Conservation (phyloP, 371 early-diverging fungal genomes). For the Sporodiniella umbellata region DNA sequence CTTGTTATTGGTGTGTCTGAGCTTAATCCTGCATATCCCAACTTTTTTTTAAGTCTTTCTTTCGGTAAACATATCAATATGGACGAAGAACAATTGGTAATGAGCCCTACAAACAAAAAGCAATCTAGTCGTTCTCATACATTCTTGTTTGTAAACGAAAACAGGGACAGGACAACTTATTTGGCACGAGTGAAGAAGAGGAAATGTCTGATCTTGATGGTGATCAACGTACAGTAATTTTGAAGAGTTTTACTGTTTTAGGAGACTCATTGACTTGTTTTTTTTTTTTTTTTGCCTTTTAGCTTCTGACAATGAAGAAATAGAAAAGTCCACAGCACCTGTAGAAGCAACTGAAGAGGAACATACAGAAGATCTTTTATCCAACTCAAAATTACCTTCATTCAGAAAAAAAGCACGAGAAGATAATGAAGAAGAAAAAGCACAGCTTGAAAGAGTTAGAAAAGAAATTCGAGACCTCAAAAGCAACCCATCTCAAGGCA, state of each 20-base stretch:
- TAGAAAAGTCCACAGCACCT: background rate
- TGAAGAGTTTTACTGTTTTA: background rate
- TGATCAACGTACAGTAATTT: slow-evolving; percentile 30
- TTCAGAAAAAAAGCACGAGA: slow-evolving; percentile 38
- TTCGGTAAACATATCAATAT: slow-evolving; percentile 1
- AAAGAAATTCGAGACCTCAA: slow-evolving; percentile 31
- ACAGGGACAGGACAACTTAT: slow-evolving; percentile 16
- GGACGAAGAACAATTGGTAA: slow-evolving; percentile 15
- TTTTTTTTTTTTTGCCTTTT: background rate
- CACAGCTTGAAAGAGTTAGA: slow-evolving; percentile 30
- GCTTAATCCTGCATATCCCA: background rate
- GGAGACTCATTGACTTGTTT: background rate
- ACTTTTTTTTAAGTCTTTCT: background rate
- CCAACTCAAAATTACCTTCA: slow-evolving; percentile 31
- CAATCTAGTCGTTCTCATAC: too few relatives aligned
- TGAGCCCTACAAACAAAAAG: background rate
- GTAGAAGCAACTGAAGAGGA: background rate
- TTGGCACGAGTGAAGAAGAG: slow-evolving; percentile 25
- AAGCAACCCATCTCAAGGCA: slow-evolving; percentile 4
- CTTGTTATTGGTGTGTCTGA: background rate
- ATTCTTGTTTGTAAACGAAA: background rate
- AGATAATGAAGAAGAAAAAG: slow-evolving; percentile 30
- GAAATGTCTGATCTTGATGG: slow-evolving; percentile 48
- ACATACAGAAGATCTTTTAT: slow-evolving; percentile 1
- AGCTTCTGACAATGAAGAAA: slow-evolving; percentile 20